These are phyloP conservation scores for Tetrastigma voinierianum DNA, from an alignment of 164 flowering plant species.

Conservation along the genomic window DNA sequence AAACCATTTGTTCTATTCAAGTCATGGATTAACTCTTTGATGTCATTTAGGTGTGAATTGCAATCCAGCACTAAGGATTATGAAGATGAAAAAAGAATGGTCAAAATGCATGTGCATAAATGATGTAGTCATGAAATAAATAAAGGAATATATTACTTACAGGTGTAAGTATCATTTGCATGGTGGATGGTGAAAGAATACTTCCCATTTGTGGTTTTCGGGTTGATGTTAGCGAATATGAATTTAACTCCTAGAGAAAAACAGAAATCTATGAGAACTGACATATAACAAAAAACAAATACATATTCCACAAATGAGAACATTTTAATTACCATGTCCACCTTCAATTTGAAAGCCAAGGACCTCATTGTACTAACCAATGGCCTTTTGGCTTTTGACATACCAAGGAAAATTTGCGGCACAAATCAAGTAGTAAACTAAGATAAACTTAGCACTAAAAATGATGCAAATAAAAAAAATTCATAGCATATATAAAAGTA, in stretches of 20 bases:
- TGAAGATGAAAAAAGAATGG: background rate
- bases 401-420: conserved; percentile 1
- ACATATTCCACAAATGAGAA: background rate
- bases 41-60: conserved; percentile 53
- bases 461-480: background rate
- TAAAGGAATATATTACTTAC: conserved; percentile 41
- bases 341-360: conserved; percentile 84
- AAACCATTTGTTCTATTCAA: conserved; percentile 80
- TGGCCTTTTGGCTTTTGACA: conserved; percentile 55
- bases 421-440: background rate
- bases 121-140: too few relatives aligned
- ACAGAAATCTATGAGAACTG: conserved; percentile 1
- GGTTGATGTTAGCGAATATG: conserved; percentile 62
- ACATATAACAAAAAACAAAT: background rate
- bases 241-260: conserved; percentile 66
- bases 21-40: conserved; percentile 57
- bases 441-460: background rate
- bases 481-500: background rate
- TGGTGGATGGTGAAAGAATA: conserved; percentile 71
- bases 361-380: conserved; percentile 79
- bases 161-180: conserved; percentile 60
- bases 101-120: background rate
- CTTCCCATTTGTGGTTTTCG: conserved; percentile 52
- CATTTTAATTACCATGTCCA: conserved; percentile 62
- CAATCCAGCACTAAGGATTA: conserved; percentile 65